Percentiles rank a stretch among this genome's conserved stretches.
phyloP scores from a whole-genome alignment of 192 early-diverging fungal genomes.

The Coemansia sp. region DNA sequence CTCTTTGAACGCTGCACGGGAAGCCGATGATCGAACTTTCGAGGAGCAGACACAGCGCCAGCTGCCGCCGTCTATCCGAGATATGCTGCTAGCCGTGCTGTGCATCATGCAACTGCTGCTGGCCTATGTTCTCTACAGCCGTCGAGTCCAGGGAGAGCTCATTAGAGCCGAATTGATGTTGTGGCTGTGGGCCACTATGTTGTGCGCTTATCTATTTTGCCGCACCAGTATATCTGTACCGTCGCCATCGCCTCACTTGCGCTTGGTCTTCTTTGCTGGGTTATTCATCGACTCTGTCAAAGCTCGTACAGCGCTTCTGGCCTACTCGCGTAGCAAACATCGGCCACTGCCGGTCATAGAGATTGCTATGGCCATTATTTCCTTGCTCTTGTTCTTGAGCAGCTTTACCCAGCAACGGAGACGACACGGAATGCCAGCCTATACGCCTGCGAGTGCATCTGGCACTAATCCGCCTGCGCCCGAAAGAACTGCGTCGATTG shows the following conservation, averaged over 20 bases:
- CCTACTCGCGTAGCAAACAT: slow-evolving; percentile 23
- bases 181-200: slow-evolving; percentile 40
- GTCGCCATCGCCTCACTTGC: slow-evolving; percentile 51
- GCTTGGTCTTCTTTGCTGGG: slow-evolving; percentile 37
- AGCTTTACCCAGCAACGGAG: slow-evolving; percentile 52
- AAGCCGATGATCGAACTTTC: neutral
- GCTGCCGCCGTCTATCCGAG: slow-evolving; percentile 30
- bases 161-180: slow-evolving; percentile 20
- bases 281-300: slow-evolving; percentile 28
- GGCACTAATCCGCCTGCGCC: slow-evolving; percentile 47
- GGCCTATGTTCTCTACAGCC: slow-evolving; percentile 11
- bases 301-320: slow-evolving; percentile 39
- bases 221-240: slow-evolving; percentile 22
- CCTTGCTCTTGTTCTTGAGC: slow-evolving; percentile 25
- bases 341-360: slow-evolving; percentile 11
- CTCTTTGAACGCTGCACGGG: neutral
- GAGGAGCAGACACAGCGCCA: slow-evolving; percentile 4
- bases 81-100: slow-evolving; percentile 26
- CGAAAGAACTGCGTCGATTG: slow-evolving; percentile 58
- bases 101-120: slow-evolving; percentile 22
- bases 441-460: slow-evolving; percentile 18
- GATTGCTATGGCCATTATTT: slow-evolving; percentile 25
- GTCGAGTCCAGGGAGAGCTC: neutral
- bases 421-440: slow-evolving; percentile 36
- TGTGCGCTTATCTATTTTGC: slow-evolving; percentile 38